Evolutionary conservation across 2,329 filamentous ascomycete species (phyloP).

Genomic region (Aspergillus flavus): DNA sequence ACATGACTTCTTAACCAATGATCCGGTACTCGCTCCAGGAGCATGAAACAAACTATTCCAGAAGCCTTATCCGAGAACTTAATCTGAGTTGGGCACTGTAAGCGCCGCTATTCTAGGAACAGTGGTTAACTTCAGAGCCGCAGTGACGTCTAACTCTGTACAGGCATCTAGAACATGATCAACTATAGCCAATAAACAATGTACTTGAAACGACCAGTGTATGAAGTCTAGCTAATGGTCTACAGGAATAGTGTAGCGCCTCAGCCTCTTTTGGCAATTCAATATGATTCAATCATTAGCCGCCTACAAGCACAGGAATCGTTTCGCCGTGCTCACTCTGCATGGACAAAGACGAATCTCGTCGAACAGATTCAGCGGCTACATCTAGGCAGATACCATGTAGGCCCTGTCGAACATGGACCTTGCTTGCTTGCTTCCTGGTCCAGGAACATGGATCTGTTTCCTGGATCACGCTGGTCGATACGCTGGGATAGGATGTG

Average conservation of each 20-base stretch:
- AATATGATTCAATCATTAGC: not conserved
- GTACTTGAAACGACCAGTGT: not conserved
- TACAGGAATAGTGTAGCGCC: not conserved
- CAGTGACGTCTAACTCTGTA: not conserved
- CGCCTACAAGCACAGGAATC: not conserved
- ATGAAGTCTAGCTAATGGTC: not conserved
- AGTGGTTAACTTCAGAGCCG: not conserved
- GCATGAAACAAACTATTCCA: constrained; percentile 5
- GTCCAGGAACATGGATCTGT: not conserved
- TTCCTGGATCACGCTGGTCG: not conserved
- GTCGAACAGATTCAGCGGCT: not conserved
- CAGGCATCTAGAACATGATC: not conserved
- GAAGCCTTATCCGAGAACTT: not conserved
- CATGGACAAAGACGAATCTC: not conserved
- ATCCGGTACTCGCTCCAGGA: not conserved
- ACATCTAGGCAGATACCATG: not conserved
- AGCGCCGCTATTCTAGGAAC: constrained; percentile 10
- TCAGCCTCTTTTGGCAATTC: not conserved
- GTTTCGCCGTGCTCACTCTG: not conserved
- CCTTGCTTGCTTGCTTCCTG: not conserved
- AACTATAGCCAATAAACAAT: not conserved
- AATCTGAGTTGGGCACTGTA: not conserved
- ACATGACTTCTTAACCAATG: constrained; percentile 2
- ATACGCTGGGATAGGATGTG: not conserved
- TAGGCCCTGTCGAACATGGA: not conserved